Percentiles rank a stretch among this genome's conserved stretches.
Evolutionary conservation across 1,284 basidiomycete species (phyloP).

Genomic region (Leucoagaricus sp.): DNA sequence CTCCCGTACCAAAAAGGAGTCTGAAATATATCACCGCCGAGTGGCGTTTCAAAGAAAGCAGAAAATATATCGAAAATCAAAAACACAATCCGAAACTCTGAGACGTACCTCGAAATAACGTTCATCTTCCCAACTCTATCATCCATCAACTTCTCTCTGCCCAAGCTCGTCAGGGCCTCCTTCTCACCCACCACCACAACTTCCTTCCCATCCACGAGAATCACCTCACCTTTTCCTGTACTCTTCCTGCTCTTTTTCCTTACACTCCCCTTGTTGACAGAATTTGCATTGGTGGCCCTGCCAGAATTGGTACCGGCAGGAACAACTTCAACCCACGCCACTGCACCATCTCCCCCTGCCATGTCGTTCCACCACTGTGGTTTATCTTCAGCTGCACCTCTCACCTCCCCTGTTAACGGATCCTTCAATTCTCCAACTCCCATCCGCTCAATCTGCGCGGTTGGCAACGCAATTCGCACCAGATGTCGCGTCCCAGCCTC

Average conservation of each 20-base stretch:
- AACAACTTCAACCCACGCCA: slow-evolving; percentile 24
- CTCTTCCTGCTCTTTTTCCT: slow-evolving; percentile 24
- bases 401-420: slow-evolving; percentile 76
- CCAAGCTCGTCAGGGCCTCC: slow-evolving; percentile 65
- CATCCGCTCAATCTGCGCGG: slow-evolving; percentile 69
- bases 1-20: slow-evolving; percentile 1
- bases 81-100: slow-evolving; percentile 14
- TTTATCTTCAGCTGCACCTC: slow-evolving; percentile 46
- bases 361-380: slow-evolving; percentile 78
- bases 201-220: slow-evolving; percentile 56
- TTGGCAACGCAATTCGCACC: slow-evolving; percentile 77
- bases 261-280: slow-evolving; percentile 11
- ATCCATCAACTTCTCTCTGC: slow-evolving; percentile 73
- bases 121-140: slow-evolving; percentile 62
- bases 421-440: slow-evolving; percentile 63
- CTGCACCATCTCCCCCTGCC: slow-evolving; percentile 66
- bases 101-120: slow-evolving; percentile 60
- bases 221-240: slow-evolving; percentile 24
- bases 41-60: neutral
- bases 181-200: slow-evolving; percentile 72
- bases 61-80: slow-evolving; percentile 1
- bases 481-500: slow-evolving; percentile 68
- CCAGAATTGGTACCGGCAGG: neutral
- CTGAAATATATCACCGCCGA: slow-evolving; percentile 13
- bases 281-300: neutral